Conservation (phyloP, 768 basidiomycete genomes). For the Sporobolomyces phaffii region DNA sequence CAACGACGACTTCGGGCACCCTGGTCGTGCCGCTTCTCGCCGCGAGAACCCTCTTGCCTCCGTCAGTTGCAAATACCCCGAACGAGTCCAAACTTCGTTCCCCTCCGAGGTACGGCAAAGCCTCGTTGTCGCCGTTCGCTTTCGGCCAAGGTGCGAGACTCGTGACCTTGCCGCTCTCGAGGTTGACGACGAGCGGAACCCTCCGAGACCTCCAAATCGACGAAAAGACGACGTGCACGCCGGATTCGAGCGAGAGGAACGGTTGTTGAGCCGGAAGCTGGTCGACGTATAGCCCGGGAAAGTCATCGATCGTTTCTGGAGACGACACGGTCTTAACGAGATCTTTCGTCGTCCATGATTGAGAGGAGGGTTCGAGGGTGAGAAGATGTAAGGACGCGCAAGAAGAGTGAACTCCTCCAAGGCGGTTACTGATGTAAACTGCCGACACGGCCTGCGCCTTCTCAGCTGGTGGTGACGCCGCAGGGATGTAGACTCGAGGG, state of each 20-base stretch:
- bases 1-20: conserved; percentile 55
- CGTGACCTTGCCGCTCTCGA: conserved; percentile 49
- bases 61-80: conserved; percentile 39
- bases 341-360: neutral
- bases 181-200: conserved; percentile 53
- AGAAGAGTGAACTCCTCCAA: conserved; percentile 60
- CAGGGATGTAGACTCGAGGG: conserved; percentile 55
- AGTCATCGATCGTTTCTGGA: conserved; percentile 44
- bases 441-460: conserved; percentile 46
- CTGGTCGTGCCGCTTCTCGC: conserved; percentile 9
- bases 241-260: conserved; percentile 45
- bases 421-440: conserved; percentile 54
- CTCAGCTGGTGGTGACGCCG: conserved; percentile 38
- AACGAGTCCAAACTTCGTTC: conserved; percentile 26
- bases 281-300: conserved; percentile 62
- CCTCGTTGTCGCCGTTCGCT: conserved; percentile 51
- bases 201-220: conserved; percentile 57
- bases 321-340: neutral
- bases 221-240: conserved; percentile 49
- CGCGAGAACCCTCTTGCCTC: conserved; percentile 12
- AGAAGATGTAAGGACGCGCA: conserved; percentile 54
- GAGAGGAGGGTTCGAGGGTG: conserved; percentile 44
- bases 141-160: conserved; percentile 55
- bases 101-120: conserved; percentile 54
- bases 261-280: conserved; percentile 50